Percentiles rank a stretch among this genome's conserved stretches.
Evolutionary conservation across 495 filamentous ascomycete genomes (phyloP).

Genomic region (Lasiosphaeris hirsuta): DNA sequence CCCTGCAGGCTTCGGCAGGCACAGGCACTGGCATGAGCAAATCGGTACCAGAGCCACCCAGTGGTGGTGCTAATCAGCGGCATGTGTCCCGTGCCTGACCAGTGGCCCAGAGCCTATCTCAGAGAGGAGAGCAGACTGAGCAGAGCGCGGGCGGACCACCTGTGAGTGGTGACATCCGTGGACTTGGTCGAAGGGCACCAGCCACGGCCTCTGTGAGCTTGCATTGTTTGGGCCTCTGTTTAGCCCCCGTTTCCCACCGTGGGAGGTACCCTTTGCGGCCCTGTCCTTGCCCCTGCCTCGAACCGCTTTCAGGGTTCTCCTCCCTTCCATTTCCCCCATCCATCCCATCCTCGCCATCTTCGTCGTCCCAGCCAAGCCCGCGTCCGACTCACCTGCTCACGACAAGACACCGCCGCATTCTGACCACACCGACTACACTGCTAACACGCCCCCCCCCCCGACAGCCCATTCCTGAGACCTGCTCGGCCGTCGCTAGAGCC

Average conservation of each 20-base stretch:
- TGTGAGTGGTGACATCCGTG: background rate
- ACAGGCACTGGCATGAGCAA: background rate
- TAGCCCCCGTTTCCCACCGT: background rate
- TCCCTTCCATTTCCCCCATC: background rate
- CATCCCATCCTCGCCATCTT: background rate
- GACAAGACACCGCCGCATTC: slow-evolving; percentile 9
- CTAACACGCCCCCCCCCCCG: background rate
- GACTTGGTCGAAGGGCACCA: background rate
- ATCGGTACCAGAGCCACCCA: background rate
- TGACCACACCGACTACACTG: background rate
- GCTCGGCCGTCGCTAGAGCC: background rate
- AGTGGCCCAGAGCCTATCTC: background rate
- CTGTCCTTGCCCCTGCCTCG: background rate
- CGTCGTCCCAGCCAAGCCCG: background rate
- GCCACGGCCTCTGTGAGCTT: background rate
- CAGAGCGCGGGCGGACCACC: too few species aligned
- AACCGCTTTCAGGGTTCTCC: background rate
- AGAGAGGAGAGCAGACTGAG: too few species aligned
- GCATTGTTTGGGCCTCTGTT: slow-evolving; percentile 10
- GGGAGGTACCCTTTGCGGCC: background rate
- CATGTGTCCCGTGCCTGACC: slow-evolving; percentile 1
- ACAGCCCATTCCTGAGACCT: slow-evolving; percentile 8
- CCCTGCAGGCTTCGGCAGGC: too few species aligned
- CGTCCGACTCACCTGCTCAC: background rate
- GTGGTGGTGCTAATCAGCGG: background rate